Base-by-base conservation (phyloP, 2,329 filamentous ascomycete genomes). In the Metarhizium robertsii region DNA sequence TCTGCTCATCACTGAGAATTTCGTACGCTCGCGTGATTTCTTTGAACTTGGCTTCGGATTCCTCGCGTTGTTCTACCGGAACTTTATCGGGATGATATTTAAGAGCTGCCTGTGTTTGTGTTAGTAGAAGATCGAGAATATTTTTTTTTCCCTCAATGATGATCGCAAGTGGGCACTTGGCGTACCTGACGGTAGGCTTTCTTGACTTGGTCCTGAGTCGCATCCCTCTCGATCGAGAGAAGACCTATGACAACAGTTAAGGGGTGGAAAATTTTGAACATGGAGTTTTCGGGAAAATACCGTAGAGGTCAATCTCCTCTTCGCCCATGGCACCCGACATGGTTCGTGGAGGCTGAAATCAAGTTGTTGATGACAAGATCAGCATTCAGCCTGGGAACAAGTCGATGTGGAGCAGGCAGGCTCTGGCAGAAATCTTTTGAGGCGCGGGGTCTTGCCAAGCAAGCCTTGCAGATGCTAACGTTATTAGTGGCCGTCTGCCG, bases 81-180 rank as follows among this genome's bases (percentile, higher is more conserved):
- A 95, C 94, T 76, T 99, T 99, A 75, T 99, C 94, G 50, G 94
- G 94, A 68, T 99, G 94, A 67, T 91, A 88, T 69, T 85, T 83
- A 54, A 96, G 80, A 13, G 92, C 91, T 61, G 90, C 86, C 90
- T 95, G 63, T 54, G 53, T 45, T 55, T 59, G 56, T 42, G 58
- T 62, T 47, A 58, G 59, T 53, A 49, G 30, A 38, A 46, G 53
- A 45, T 34, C 2, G n/a, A 32, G 29, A n/a, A 46, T 43, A 10
- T 14, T 42, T 30, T 16, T n/a, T n/a, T 18, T 42, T 16, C 4
- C 25, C 25, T 20, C 50, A 43, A 6, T 5, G 30, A 50, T 29
- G 16, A 45, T 18, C n/a, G 7, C 36, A 32, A 43, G 4, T 18
- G 7, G 57, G 18, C 14, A 30, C 29, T 10, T 55, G 32, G 55